phyloP scores from a whole-genome alignment of 2,329 filamentous ascomycete species.

The Alternaria ethzedia region DNA sequence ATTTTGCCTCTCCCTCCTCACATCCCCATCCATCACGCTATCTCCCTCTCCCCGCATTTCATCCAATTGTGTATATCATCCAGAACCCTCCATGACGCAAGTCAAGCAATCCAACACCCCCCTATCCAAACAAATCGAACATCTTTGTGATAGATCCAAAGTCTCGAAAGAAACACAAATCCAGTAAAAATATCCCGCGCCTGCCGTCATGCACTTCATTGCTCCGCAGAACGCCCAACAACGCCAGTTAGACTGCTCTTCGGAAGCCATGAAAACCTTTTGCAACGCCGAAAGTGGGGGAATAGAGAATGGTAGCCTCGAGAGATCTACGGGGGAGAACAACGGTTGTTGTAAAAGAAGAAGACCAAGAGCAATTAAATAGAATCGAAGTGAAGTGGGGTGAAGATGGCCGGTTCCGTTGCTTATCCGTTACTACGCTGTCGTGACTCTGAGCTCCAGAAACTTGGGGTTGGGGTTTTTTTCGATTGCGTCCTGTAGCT shows the following conservation, averaged over 20 bases:
- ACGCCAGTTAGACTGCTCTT: slow-evolving; percentile 7
- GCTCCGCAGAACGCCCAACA: neutral
- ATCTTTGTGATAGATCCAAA: neutral
- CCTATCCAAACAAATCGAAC: neutral
- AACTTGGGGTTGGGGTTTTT: slow-evolving; percentile 73
- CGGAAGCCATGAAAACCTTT: slow-evolving; percentile 14
- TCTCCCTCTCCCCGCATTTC: neutral
- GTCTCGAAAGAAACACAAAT: neutral
- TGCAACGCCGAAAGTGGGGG: slow-evolving; percentile 17
- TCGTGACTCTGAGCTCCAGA: slow-evolving; percentile 66
- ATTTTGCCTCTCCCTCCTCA: neutral
- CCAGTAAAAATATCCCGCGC: neutral
- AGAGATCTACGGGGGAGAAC: neutral
- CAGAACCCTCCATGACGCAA: neutral
- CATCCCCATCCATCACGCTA: neutral
- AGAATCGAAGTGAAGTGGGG: neutral
- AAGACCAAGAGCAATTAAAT: slow-evolving; percentile 7
- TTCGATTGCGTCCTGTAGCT: slow-evolving; percentile 79
- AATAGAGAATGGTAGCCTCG: slow-evolving; percentile 4
- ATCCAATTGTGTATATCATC: neutral
- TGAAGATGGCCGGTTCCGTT: neutral
- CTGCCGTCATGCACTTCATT: slow-evolving; percentile 1
- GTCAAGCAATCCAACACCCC: neutral
- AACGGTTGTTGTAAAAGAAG: slow-evolving; percentile 1
- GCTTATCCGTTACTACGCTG: slow-evolving; percentile 13